A percentile compares a stretch with the other conserved stretches of the same genome.
Evolutionary conservation across 768 basidiomycete species (phyloP).

Genomic region (Wakefieldia striispora): DNA sequence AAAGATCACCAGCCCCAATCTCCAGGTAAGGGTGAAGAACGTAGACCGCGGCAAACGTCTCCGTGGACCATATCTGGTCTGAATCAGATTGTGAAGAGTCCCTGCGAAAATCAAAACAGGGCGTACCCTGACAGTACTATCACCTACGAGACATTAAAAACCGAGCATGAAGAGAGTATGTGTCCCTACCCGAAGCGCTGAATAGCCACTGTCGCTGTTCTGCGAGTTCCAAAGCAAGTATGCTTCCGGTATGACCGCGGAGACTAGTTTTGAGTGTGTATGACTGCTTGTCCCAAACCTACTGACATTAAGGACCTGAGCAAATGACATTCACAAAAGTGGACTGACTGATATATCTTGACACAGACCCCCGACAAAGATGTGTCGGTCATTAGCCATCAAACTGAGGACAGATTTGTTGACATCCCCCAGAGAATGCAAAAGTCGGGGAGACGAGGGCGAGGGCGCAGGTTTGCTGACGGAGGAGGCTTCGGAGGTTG

Average conservation of each 20-base stretch:
- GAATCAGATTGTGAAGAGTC: conserved; percentile 5
- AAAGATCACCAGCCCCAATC: conserved; percentile 82
- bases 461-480: conserved; percentile 55
- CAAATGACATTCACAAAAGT: not conserved
- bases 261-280: conserved; percentile 69
- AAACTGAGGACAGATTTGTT: conserved; percentile 72
- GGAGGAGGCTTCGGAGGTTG: conserved; percentile 44
- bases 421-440: conserved; percentile 70
- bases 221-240: conserved; percentile 76
- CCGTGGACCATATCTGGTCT: conserved; percentile 78
- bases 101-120: not conserved
- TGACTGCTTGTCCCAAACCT: conserved; percentile 86
- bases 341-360: conserved; percentile 67
- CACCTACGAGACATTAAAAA: conserved; percentile 48
- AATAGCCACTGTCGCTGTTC: conserved; percentile 81
- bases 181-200: conserved; percentile 74
- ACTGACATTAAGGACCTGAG: not conserved
- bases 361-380: conserved; percentile 82
- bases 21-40: conserved; percentile 77
- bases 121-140: conserved; percentile 81
- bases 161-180: not conserved
- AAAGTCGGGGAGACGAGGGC: conserved; percentile 46
- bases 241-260: conserved; percentile 79
- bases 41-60: conserved; percentile 61
- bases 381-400: conserved; percentile 66